Evolutionary conservation across 192 early-diverging fungal genomes (phyloP).

Genomic region (Coemansia asiatica): DNA sequence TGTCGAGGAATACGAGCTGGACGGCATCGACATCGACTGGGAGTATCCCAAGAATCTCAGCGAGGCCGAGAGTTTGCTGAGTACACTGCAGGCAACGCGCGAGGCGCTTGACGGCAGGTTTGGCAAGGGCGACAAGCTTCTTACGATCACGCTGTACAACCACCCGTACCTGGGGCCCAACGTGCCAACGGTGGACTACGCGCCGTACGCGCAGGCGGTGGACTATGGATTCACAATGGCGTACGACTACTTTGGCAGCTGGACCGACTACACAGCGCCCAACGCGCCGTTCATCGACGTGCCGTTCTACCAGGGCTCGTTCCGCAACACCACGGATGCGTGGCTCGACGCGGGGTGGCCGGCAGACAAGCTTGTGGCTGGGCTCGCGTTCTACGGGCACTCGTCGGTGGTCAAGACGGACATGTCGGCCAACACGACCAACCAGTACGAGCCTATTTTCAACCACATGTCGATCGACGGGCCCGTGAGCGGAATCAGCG

Average conservation of each 20-base stretch:
- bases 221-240: constrained; percentile 72
- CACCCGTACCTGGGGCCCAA: constrained; percentile 62
- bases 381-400: constrained; percentile 68
- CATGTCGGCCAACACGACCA: constrained; percentile 42
- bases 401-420: constrained; percentile 39
- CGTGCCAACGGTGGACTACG: constrained; percentile 59
- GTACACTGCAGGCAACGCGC: constrained; percentile 61
- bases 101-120: constrained; percentile 56
- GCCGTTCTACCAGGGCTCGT: constrained; percentile 50
- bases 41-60: constrained; percentile 63
- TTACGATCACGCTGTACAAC: constrained; percentile 68
- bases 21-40: constrained; percentile 80
- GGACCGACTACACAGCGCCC: constrained; percentile 60
- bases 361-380: constrained; percentile 62
- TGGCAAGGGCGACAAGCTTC: constrained; percentile 57
- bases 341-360: constrained; percentile 67
- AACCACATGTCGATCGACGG: constrained; percentile 55
- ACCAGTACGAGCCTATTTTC: constrained; percentile 55
- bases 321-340: constrained; percentile 55
- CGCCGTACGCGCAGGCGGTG: constrained; percentile 61
- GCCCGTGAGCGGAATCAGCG: constrained; percentile 58
- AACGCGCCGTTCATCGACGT: constrained; percentile 51
- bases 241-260: constrained; percentile 70
- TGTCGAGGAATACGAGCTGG: constrained; percentile 60
- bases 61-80: constrained; percentile 63